Evolutionary conservation across 176 grass and related monocot genomes (phyloP), one percentile per base, ranked within the genome.

Genomic region (Carex cristatella): DNA sequence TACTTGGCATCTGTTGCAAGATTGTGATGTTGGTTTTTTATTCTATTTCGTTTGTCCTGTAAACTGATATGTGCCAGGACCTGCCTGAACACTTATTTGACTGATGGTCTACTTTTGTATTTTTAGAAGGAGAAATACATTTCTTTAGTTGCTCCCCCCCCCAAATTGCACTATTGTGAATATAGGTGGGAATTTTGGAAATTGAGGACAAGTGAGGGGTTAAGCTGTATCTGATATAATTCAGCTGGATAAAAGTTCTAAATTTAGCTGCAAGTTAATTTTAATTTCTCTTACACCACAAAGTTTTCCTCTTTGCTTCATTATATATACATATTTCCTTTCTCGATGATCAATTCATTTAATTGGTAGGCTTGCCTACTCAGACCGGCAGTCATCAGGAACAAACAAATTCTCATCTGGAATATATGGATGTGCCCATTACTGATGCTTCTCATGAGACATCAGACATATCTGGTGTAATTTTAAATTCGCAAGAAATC

Each of bases 311-410:
- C 38, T 40, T 40, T 40, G 4, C 38, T 40, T 40, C 38, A 5
- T 40, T 40, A 40, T 40, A 40, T 5, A 40, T 40, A 40, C 38
- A 40, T 40, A 40, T 40, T 40, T 40, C 38, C 38, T 40, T 40
- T 11, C 2, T 11, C 61, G 2, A 80, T 80, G 28, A n/a, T 40
- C 14, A 37, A 42, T 44, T 40, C 35, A 44, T 81, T 65, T 83
- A 16, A 53, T 69, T 83, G 81, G 30, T 84, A 99, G 97, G 82
- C 81, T 86, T 64, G 67, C 48, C 86, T 88, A 65, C 70, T 76
- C 33, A 71, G 49, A 83, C 58, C 57, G 53, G 69, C 18, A 33
- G 86, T 88, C 76, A 40, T 56, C 81, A 85, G 37, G 88, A 87
- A 54, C 80, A 86, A 84, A 40, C 69, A 81, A 64, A 82, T 88